Base-by-base conservation (phyloP, 192 early-diverging fungal species). In the Chytriomyces sp. region DNA sequence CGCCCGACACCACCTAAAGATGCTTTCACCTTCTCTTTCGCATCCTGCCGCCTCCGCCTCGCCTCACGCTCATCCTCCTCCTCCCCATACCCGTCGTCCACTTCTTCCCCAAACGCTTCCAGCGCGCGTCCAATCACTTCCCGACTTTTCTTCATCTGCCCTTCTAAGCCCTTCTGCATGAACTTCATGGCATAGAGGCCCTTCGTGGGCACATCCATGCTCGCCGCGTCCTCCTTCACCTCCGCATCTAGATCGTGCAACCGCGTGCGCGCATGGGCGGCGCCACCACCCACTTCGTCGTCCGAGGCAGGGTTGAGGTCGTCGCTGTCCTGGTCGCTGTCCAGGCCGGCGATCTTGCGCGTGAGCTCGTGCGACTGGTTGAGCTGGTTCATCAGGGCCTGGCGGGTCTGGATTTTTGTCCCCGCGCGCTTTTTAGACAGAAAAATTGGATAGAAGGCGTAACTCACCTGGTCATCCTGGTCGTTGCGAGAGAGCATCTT, bases 121-220 rank as follows among this genome's bases (percentile, higher is more conserved):
- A 54, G 44, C 22, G 78, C 74, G 34, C 39, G 32, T 40, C 39
- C 66, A 3, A 76, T n/a, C 75, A 49, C 7, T 36, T 37, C 32
- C 30, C 31, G 6, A 4, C 33, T 40, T 39, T 80, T 68, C 53
- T 79, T 61, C 62, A 64, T 76, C 59, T 81, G 77, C 22, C 70
- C 37, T 38, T 78, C 75, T 37, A 75, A 38, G 4, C 89, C 91
- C 59, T 91, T 86, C 80, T 93, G 92, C 98, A 99, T 99, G 74
- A 99, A 99, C 83, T 98, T 98, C 96, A 99, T 98, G 4, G 84
- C 89, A 73, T 95, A 92, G 25, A 99, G 64, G 36, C 94, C 94
- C 79, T 93, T 96, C 36, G 80, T 79, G 41, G 82, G 84, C 2
- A 76, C 76, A 44, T 80, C 85, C 19, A 58, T 58, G 22, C 64